phyloP scores from a whole-genome alignment of 768 basidiomycete genomes.

The Suillus subaureus region DNA sequence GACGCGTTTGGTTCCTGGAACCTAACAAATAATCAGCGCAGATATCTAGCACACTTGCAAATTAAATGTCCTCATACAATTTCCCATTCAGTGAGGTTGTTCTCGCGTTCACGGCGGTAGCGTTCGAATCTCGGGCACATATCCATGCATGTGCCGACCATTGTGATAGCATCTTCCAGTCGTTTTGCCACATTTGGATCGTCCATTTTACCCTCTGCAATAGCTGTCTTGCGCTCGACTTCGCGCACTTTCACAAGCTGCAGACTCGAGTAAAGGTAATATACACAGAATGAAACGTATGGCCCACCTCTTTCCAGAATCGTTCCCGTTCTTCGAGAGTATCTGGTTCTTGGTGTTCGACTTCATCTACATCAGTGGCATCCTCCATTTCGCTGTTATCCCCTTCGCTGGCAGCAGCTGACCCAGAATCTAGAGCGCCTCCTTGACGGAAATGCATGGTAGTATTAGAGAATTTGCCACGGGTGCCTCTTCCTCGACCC shows the following conservation, averaged over 20 bases:
- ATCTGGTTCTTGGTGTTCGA: conserved; percentile 54
- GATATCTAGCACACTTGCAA: conserved; percentile 12
- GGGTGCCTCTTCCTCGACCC: conserved; percentile 41
- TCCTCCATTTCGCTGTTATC: conserved; percentile 38
- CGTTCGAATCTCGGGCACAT: conserved; percentile 97
- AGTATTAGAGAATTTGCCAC: conserved; percentile 44
- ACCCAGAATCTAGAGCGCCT: conserved; percentile 31
- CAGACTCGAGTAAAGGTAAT: conserved; percentile 22
- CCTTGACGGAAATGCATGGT: conserved; percentile 38
- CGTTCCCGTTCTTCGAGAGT: conserved; percentile 64
- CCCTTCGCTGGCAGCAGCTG: conserved; percentile 35
- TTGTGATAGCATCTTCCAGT: conserved; percentile 88
- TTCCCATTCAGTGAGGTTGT: conserved; percentile 86
- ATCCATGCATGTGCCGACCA: conserved; percentile 87
- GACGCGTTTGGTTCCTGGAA: conserved; percentile 82
- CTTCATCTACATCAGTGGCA: conserved; percentile 28
- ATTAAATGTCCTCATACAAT: conserved; percentile 50
- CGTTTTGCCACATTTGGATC: conserved; percentile 79
- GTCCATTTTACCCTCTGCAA: conserved; percentile 85
- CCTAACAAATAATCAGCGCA: conserved; percentile 50
- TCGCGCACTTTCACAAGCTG: conserved; percentile 78
- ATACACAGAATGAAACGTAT: conserved; percentile 11
- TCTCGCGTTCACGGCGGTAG: conserved; percentile 87
- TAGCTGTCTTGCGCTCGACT: conserved; percentile 68
- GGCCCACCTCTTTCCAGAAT: conserved; percentile 72